Evolutionary conservation across 768 basidiomycete species (phyloP), one percentile per base, ranked within the genome.

Genomic region (Suillus weaverae): DNA sequence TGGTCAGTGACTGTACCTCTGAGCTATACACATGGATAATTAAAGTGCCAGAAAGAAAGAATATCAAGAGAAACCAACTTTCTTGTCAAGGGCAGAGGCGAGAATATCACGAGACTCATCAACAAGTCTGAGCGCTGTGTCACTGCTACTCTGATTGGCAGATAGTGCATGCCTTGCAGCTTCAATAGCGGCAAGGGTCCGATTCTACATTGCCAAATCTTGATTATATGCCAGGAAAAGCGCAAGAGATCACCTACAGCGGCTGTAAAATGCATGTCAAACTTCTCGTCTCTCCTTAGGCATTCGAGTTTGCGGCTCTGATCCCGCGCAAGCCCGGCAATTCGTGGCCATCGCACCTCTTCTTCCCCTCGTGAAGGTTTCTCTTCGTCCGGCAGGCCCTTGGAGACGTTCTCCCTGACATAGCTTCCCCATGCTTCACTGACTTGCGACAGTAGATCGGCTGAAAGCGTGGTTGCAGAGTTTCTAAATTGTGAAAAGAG

Each of bases 1-100:
- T 91, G 96, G 76, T 98, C 94, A 3, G 89, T 90, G 32, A 98
- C 89, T 1, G 90, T 90, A 33, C 87, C 79, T 69, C 89, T 91
- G 69, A 87, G 83, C 94, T 97, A 68, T 32, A 35, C 41, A 63
- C 43, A 62, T 39, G 14, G 1, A 20, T 30, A 13, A 59, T 10
- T 41, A 20, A 41, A 41, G 35, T 32, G 69, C 51, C 66, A 65
- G 57, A 67, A 60, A 62, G 39, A 61, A 22, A 43, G n/a, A 20
- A 10, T 4, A 60, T 20, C 6, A 18, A 10, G 51, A 35, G 9
- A 36, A 53, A 73, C 79, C 56, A 71, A 92, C 94, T 83, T 92
- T 83, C 66, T 84, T 82, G 78, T 97, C 94, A 35, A 97, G 78
- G 38, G 84, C 84, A 14, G 83, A 74, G 7, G 90, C 87, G 7